A percentile compares a stretch with the other conserved stretches of the same genome.
phyloP scores from a whole-genome alignment of 2,329 filamentous ascomycete species.

The Didymosphaeria variabile region DNA sequence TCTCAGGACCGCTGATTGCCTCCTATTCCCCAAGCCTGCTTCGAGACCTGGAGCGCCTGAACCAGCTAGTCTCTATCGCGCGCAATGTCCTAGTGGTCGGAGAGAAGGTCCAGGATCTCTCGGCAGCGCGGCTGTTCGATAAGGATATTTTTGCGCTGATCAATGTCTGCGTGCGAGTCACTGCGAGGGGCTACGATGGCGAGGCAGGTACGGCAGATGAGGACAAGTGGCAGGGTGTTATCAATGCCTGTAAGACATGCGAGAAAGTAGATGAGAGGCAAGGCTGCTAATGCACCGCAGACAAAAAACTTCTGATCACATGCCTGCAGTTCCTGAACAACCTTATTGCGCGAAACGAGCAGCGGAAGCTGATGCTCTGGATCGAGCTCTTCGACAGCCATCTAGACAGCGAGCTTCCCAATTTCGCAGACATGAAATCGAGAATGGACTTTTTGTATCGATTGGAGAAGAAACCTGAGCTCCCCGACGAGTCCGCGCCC shows the following conservation, averaged over 20 bases:
- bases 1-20: constrained; percentile 69
- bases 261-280: too few species aligned
- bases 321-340: constrained; percentile 74
- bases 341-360: constrained; percentile 71
- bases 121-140: constrained; percentile 67
- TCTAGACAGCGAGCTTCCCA: constrained; percentile 50
- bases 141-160: constrained; percentile 69
- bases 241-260: constrained; percentile 61
- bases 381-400: constrained; percentile 70
- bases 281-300: constrained; percentile 26
- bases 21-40: constrained; percentile 66
- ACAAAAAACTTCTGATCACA: constrained; percentile 72
- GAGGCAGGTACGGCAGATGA: constrained; percentile 69
- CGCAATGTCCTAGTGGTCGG: constrained; percentile 70
- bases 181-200: constrained; percentile 70
- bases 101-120: constrained; percentile 69
- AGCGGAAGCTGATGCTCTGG: constrained; percentile 71
- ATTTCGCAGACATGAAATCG: constrained; percentile 49
- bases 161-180: constrained; percentile 71
- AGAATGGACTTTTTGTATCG: constrained; percentile 43
- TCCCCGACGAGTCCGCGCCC: constrained; percentile 22
- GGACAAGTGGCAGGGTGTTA: constrained; percentile 71
- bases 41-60: constrained; percentile 69
- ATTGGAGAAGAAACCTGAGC: constrained; percentile 29
- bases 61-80: constrained; percentile 68